Percentiles rank a stretch among this genome's conserved stretches.
phyloP scores from a whole-genome alignment of 352 stramenopile genomes.

The Thalassiosira ordinaria region DNA sequence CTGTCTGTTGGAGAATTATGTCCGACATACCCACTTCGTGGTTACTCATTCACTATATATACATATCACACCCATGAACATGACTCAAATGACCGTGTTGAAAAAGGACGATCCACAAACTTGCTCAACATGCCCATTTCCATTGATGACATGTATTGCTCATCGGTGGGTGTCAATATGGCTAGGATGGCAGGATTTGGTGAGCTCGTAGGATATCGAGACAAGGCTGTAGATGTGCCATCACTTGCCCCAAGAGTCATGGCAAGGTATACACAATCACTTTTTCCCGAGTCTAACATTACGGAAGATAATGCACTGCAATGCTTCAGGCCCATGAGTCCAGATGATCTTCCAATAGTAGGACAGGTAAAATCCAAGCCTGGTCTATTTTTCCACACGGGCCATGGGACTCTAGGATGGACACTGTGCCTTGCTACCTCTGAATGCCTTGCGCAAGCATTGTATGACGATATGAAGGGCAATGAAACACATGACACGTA shows the following conservation, averaged over 20 bases:
- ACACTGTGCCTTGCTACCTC: slow-evolving; percentile 52
- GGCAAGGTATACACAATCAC: slow-evolving; percentile 26
- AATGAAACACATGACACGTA: slow-evolving; percentile 24
- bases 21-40: slow-evolving; percentile 58
- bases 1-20: slow-evolving; percentile 37
- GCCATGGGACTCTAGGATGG: slow-evolving; percentile 63
- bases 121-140: slow-evolving; percentile 45
- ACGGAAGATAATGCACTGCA: slow-evolving; percentile 36
- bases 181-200: slow-evolving; percentile 57
- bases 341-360: slow-evolving; percentile 62
- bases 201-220: slow-evolving; percentile 51
- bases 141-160: slow-evolving; percentile 59
- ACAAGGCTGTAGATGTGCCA: slow-evolving; percentile 34
- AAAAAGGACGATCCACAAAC: slow-evolving; percentile 24
- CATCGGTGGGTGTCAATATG: slow-evolving; percentile 51
- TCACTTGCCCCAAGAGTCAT: slow-evolving; percentile 44
- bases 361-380: slow-evolving; percentile 35
- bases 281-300: slow-evolving; percentile 39
- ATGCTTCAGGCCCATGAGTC: slow-evolving; percentile 60
- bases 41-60: slow-evolving; percentile 53
- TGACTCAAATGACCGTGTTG: slow-evolving; percentile 3
- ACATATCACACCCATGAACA: slow-evolving; percentile 13
- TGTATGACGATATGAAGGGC: slow-evolving; percentile 48
- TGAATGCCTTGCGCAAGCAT: slow-evolving; percentile 53
- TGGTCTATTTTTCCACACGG: slow-evolving; percentile 60